Base-by-base conservation (phyloP, 2,329 filamentous ascomycete genomes). In the Epicoccum sorghinum region DNA sequence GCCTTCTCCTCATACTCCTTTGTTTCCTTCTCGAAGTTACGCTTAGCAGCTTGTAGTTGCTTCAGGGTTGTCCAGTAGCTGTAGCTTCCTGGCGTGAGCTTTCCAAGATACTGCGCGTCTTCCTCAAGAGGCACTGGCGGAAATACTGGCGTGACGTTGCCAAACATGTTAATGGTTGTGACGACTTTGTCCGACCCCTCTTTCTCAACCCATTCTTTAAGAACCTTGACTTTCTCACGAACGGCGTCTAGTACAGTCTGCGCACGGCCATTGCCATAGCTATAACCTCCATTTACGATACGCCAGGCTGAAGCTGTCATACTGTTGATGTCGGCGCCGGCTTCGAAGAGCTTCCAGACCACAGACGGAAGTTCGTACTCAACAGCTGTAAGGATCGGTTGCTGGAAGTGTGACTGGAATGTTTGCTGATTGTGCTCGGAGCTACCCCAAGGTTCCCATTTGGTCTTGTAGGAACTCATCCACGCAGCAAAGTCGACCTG, bases 371-470 rank as follows among this genome's bases (percentile, higher is more conserved):
- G 53, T 63, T 84, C 81, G 7, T 71, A 66, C 75, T 80, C 12
- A 3, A 82, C 73, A 3, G 91, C 90, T 3, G 80, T 53, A 8
- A 91, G 78, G 12, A 95, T 75, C 0, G 91, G 90, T 65, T 93
- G 90, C 48, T 83, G 78, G 9, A 82, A 66, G 1, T 62, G 68
- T 5, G 71, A 55, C 3, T 78, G 70, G 68, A 86, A 90, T 0
- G 63, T 61, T 1, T 72, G 70, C 52, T 80, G 73, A 49, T 86
- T 86, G 0, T 71, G 44, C 22, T 88, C 82, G 18, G 77, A 61
- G 3, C 79, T 61, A 18, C 69, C 67, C 3, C 23, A 27, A 27
- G 33, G n/a, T 22, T 79, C 63, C 37, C 73, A 76, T 0, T 78
- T 71, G 0, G 76, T 76, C 32, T 84, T 70, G 57, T 80, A 80